Evolutionary conservation across 2,329 filamentous ascomycete genomes (phyloP).

Genomic region (Alternaria conjuncta): DNA sequence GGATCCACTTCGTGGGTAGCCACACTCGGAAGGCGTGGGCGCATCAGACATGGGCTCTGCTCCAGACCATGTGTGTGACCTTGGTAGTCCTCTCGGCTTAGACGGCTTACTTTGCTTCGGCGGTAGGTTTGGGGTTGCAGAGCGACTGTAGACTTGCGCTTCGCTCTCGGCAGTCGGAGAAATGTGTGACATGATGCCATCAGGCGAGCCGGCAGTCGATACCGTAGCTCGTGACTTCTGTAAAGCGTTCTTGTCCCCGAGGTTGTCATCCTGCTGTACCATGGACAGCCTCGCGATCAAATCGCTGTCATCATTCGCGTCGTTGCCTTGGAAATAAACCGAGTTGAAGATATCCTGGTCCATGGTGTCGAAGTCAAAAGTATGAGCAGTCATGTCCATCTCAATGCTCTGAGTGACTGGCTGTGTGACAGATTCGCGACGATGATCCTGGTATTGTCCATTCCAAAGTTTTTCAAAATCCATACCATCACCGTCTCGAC

Average conservation of each 20-base stretch:
- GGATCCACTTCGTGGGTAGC: constrained; percentile 52
- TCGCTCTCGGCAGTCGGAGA: constrained; percentile 29
- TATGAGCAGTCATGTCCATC: constrained; percentile 15
- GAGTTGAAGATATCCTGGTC: constrained; percentile 13
- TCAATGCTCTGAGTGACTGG: constrained; percentile 32
- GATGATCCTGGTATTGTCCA: constrained; percentile 23
- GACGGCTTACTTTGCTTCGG: constrained; percentile 21
- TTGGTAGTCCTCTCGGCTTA: constrained; percentile 39
- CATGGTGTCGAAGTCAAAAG: constrained; percentile 10
- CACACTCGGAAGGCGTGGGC: constrained; percentile 29
- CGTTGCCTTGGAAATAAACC: constrained; percentile 7
- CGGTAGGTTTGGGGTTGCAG: constrained; percentile 31
- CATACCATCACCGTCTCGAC: constrained; percentile 68
- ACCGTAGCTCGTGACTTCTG: constrained; percentile 6
- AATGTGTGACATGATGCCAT: constrained; percentile 21
- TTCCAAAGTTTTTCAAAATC: constrained; percentile 38
- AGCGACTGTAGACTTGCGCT: constrained; percentile 28
- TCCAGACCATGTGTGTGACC: constrained; percentile 49
- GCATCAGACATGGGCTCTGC: constrained; percentile 43
- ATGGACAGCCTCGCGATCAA: constrained; percentile 1
- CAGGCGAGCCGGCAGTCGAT: constrained; percentile 27
- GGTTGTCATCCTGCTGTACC: constrained; percentile 1
- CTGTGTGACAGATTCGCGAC: constrained; percentile 19
- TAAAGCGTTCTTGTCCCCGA: constrained; percentile 1
- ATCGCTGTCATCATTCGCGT: constrained; percentile 2